phyloP scores from a whole-genome alignment of 805 yeast species.

The Candida sanyiensis region DNA sequence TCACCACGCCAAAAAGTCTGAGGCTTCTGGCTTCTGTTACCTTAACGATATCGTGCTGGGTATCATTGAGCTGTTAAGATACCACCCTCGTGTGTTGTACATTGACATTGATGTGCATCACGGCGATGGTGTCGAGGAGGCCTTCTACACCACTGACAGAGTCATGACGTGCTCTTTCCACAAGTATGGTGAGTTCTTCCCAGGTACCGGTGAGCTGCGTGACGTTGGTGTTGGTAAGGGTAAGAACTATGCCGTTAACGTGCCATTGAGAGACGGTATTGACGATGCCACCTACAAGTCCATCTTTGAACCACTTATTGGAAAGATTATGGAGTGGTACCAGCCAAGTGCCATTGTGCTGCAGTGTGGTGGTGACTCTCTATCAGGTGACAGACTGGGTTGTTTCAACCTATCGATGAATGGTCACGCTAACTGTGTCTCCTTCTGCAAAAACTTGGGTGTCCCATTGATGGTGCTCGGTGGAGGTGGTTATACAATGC shows the following conservation, averaged over 20 bases:
- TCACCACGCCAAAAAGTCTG: conserved; percentile 93
- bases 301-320: conserved; percentile 83
- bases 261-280: conserved; percentile 91
- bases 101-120: conserved; percentile 95
- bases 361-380: conserved; percentile 96
- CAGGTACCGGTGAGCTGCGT: conserved; percentile 92
- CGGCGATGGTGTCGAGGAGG: conserved; percentile 98
- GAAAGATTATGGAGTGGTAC: conserved; percentile 51
- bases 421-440: conserved; percentile 95
- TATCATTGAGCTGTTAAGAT: conserved; percentile 74
- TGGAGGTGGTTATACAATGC: conserved; percentile 97
- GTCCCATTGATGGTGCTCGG: conserved; percentile 88
- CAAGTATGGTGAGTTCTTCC: conserved; percentile 93
- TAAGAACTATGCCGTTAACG: conserved; percentile 79
- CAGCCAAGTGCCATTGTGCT: conserved; percentile 88
- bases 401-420: conserved; percentile 87
- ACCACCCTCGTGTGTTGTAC: conserved; percentile 88
- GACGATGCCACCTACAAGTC: conserved; percentile 91
- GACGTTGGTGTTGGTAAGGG: conserved; percentile 90
- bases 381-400: conserved; percentile 90
- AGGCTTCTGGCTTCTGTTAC: conserved; percentile 94
- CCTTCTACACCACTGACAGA: conserved; percentile 88
- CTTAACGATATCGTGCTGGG: conserved; percentile 91
- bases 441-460: conserved; percentile 81
- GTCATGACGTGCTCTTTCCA: conserved; percentile 97